Base-by-base conservation (phyloP, 1,284 basidiomycete genomes). In the Ustilago sp. region DNA sequence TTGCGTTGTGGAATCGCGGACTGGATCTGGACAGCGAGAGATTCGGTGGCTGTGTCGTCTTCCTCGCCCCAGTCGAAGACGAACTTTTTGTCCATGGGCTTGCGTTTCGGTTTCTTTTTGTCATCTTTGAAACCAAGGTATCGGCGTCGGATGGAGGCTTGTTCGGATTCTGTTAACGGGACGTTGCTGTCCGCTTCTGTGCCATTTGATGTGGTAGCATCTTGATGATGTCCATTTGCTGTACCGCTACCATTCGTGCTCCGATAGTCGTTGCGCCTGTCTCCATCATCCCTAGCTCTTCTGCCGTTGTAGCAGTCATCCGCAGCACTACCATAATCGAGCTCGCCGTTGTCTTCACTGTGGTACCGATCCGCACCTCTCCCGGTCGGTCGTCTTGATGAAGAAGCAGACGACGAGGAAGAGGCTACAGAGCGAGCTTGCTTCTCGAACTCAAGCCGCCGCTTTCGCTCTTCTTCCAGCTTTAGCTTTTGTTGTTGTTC, bases 61-160 rank as follows among this genome's bases (percentile, higher is more conserved):
- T 75, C 77, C 23, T 79, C 59, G 39, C 80, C 95, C 95, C 96
- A 98, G 85, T 98, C 96, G 83, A 99, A 99, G n/a, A 95, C 92
- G 85, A 98, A 94, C 87, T 96, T 96, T 86, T 94, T 92, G 68
- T 73, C 68, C 85, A 95, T 94, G 80, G 92, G 93, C 90, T 93
- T 93, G 87, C 95, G 96, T 63, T 94, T 91, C 87, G 93, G 93
- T 50, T 93, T 92, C 88, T 95, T 95, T 89, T 95, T 72, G 52
- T 68, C 72, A 38, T 79, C 95, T 35, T 81, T 74, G 53, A 77
- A 64, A 11, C 83, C 83, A 28, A 85, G 75, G 63, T 84, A 84
- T 17, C 80, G 68, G 43, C 80, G 64, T 35, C 77, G 72, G 52
- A 85, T 81, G 5, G 74, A 59, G 7, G 70, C 70, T 47, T 80